Conservation (phyloP, 768 basidiomycete genomes). For the Termitomyces titanicus region DNA sequence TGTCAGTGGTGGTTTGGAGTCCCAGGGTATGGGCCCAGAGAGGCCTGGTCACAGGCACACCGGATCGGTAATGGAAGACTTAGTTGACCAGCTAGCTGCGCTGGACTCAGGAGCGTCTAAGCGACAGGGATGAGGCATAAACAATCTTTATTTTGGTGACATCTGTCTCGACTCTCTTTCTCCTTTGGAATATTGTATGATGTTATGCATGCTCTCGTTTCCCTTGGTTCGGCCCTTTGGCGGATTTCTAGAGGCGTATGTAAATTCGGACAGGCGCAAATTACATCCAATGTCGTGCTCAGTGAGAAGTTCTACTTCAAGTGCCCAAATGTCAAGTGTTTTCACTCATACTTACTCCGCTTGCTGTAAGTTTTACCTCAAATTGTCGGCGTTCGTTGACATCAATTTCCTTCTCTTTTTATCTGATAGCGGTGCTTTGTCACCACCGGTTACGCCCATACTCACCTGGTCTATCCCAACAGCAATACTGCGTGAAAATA, state of each 20-base stretch:
- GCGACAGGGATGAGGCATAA: neutral
- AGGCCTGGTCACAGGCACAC: slow-evolving; percentile 19
- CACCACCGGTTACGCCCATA: neutral
- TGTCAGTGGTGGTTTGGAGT: slow-evolving; percentile 18
- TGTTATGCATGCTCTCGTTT: neutral
- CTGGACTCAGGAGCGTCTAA: slow-evolving; percentile 39
- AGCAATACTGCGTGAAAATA: neutral
- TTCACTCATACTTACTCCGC: neutral
- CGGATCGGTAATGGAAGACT: slow-evolving; percentile 72
- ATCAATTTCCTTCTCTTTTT: neutral
- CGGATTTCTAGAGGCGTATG: neutral
- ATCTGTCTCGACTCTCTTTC: no score
- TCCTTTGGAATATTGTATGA: no score
- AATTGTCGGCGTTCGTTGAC: neutral
- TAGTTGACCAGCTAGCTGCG: slow-evolving; percentile 78
- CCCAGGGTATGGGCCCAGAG: slow-evolving; percentile 4
- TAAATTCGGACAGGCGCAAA: neutral
- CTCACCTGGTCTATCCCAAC: no score
- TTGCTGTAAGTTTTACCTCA: neutral
- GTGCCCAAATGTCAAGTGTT: neutral
- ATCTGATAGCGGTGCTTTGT: neutral
- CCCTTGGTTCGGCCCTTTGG: neutral
- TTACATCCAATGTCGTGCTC: no score
- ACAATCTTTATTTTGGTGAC: neutral
- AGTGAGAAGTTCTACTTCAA: neutral